A percentile compares a stretch with the other conserved stretches of the same genome.
Evolutionary conservation across 164 flowering plant species (phyloP).

Genomic region (Tetracentron sinense): DNA sequence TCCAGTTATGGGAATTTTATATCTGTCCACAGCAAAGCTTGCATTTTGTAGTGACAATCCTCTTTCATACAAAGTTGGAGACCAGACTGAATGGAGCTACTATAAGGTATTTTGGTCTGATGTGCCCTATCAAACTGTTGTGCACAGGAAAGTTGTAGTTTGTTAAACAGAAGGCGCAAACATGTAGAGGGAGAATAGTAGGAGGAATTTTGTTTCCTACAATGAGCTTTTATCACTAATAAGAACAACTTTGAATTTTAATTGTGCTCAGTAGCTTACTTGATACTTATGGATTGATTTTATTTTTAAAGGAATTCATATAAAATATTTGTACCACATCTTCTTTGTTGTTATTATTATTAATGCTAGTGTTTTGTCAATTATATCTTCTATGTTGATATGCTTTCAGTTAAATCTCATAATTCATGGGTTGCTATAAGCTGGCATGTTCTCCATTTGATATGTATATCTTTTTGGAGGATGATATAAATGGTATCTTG

Average conservation of each 20-base stretch:
- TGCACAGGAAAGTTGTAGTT: not conserved
- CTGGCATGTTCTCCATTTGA: too few relatives aligned
- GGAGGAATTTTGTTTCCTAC: not conserved
- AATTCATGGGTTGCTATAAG: too few relatives aligned
- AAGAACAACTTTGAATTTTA: not conserved
- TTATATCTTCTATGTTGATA: too few relatives aligned
- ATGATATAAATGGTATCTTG: too few relatives aligned
- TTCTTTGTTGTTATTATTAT: too few relatives aligned
- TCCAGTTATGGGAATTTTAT: conserved; percentile 43
- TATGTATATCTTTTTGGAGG: too few relatives aligned
- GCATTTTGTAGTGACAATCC: conserved; percentile 39
- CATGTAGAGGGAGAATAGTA: not conserved
- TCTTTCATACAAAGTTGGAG: not conserved
- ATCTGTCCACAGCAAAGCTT: conserved; percentile 36
- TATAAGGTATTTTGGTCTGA: not conserved
- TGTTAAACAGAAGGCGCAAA: not conserved
- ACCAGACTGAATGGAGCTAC: conserved; percentile 10
- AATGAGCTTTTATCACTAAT: too few relatives aligned
- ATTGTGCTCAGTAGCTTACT: not conserved
- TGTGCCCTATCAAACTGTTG: not conserved
- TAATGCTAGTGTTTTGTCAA: too few relatives aligned
- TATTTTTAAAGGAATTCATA: too few relatives aligned
- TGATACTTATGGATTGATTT: too few relatives aligned
- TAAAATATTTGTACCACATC: too few relatives aligned
- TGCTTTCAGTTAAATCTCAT: too few relatives aligned